These are phyloP conservation scores for Thamnidium elegans DNA, from an alignment of 192 early-diverging fungal genomes.

Conservation along the genomic window DNA sequence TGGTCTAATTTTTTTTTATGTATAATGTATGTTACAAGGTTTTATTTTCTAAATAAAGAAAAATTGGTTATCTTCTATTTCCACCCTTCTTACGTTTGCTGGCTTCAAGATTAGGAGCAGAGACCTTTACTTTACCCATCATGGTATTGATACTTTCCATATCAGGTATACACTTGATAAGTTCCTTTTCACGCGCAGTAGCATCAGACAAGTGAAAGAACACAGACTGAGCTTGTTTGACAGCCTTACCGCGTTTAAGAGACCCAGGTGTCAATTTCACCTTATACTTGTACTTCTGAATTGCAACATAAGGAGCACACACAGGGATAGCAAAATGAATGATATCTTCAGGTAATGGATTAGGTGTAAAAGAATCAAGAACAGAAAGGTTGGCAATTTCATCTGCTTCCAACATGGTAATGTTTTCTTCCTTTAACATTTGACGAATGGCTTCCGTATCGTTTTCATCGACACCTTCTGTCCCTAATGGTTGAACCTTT, in stretches of 20 bases:
- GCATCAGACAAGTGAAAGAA: constrained; percentile 35
- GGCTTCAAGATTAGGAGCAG: constrained; percentile 71
- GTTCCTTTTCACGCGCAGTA: constrained; percentile 62
- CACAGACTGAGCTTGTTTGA: constrained; percentile 42
- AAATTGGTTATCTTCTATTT: neutral
- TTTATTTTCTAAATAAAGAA: too few relatives aligned
- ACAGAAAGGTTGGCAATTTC: constrained; percentile 54
- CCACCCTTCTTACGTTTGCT: constrained; percentile 56
- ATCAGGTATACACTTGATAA: constrained; percentile 84
- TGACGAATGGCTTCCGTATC: constrained; percentile 47
- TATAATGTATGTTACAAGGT: too few relatives aligned
- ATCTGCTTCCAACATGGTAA: constrained; percentile 51
- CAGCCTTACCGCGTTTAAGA: constrained; percentile 87
- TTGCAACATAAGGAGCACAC: constrained; percentile 76
- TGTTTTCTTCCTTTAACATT: constrained; percentile 57
- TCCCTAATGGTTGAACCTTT: neutral
- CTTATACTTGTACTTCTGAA: constrained; percentile 92
- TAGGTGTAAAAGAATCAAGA: constrained; percentile 78
- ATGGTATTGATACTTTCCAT: constrained; percentile 77
- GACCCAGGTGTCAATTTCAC: constrained; percentile 90
- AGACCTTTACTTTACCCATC: constrained; percentile 86
- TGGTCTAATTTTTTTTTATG: too few relatives aligned
- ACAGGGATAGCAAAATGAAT: constrained; percentile 86
- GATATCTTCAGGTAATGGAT: constrained; percentile 76
- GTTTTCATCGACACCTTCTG: constrained; percentile 12